Evolutionary conservation across 352 stramenopile genomes (phyloP).

Genomic region (Phytophthora colocasiae): DNA sequence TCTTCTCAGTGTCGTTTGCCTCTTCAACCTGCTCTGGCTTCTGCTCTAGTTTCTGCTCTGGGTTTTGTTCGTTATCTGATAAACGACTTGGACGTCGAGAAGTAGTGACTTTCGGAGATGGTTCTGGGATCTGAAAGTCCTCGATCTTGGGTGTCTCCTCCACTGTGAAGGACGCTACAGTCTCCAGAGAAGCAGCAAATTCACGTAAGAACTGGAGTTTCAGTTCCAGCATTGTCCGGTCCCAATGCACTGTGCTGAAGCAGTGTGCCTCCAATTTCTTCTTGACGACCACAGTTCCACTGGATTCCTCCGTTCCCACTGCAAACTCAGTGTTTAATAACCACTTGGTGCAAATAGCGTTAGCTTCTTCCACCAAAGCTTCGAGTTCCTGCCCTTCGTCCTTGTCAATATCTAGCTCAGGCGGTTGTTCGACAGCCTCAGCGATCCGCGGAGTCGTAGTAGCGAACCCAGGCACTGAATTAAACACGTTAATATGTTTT

Average conservation of each 20-base stretch:
- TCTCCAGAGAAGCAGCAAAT: slow-evolving; percentile 53
- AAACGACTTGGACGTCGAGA: slow-evolving; percentile 29
- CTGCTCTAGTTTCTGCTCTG: slow-evolving; percentile 2
- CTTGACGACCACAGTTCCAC: slow-evolving; percentile 45
- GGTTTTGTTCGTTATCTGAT: slow-evolving; percentile 3
- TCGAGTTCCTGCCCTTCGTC: slow-evolving; percentile 32
- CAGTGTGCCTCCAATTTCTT: slow-evolving; percentile 55
- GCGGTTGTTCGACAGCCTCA: slow-evolving; percentile 34
- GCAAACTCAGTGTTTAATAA: slow-evolving; percentile 58
- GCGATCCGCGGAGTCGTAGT: slow-evolving; percentile 29
- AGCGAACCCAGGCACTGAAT: slow-evolving; percentile 31
- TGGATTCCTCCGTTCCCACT: slow-evolving; percentile 12
- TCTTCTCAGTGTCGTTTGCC: slow-evolving; percentile 5
- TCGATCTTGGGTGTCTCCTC: slow-evolving; percentile 23
- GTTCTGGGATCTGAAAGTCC: slow-evolving; percentile 24
- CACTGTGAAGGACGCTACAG: slow-evolving; percentile 29
- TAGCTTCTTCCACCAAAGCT: slow-evolving; percentile 60
- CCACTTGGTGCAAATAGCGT: slow-evolving; percentile 64
- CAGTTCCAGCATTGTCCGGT: slow-evolving; percentile 47
- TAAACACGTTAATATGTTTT: not conserved
- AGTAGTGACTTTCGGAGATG: slow-evolving; percentile 18
- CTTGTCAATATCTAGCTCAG: slow-evolving; percentile 30
- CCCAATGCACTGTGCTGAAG: slow-evolving; percentile 54
- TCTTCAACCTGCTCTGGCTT: slow-evolving; percentile 10
- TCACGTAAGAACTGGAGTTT: slow-evolving; percentile 59